Percentiles rank a stretch among this genome's conserved stretches.
Evolutionary conservation across 805 yeast species (phyloP).

Genomic region (Candida caryicola): DNA sequence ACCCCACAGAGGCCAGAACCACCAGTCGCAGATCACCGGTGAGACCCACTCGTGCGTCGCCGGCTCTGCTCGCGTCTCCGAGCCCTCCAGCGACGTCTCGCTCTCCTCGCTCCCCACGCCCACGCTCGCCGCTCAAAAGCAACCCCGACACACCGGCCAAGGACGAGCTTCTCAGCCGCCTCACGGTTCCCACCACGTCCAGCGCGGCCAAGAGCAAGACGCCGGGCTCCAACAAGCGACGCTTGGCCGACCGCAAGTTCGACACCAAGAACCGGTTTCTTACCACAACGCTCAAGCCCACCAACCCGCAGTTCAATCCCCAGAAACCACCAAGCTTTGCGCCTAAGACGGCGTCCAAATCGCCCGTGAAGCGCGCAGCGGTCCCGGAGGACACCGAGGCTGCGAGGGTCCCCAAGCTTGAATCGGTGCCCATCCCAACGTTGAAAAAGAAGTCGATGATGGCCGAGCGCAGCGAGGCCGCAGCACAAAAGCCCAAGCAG

Average conservation of each 20-base stretch:
- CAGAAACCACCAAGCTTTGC: slow-evolving; percentile 10
- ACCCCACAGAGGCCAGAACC: no score
- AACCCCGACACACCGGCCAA: neutral
- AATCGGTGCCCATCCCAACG: slow-evolving; percentile 16
- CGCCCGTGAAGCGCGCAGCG: slow-evolving; percentile 13
- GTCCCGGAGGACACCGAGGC: slow-evolving; percentile 9
- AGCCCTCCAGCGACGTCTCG: no score
- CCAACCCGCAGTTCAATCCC: slow-evolving; percentile 23
- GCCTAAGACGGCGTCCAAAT: slow-evolving; percentile 9
- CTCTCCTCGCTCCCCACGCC: no score
- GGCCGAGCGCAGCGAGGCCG: slow-evolving; percentile 27
- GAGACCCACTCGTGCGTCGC: no score
- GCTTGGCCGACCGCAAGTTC: slow-evolving; percentile 5
- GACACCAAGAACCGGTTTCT: slow-evolving; percentile 31
- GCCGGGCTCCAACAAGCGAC: slow-evolving; percentile 1
- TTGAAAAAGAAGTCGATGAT: slow-evolving; percentile 28
- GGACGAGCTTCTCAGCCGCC: slow-evolving; percentile 14
- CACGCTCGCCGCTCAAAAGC: no score
- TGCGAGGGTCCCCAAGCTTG: slow-evolving; percentile 12
- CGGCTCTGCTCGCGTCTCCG: no score
- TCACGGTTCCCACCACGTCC: slow-evolving; percentile 30
- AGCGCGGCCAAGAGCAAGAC: slow-evolving; percentile 27
- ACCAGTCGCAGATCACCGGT: no score
- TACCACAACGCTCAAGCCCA: slow-evolving; percentile 35
- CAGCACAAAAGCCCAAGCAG: slow-evolving; percentile 24